These are phyloP conservation scores for Apiospora saccharicola DNA, from an alignment of 2,329 filamentous ascomycete genomes.

Conservation along the genomic window DNA sequence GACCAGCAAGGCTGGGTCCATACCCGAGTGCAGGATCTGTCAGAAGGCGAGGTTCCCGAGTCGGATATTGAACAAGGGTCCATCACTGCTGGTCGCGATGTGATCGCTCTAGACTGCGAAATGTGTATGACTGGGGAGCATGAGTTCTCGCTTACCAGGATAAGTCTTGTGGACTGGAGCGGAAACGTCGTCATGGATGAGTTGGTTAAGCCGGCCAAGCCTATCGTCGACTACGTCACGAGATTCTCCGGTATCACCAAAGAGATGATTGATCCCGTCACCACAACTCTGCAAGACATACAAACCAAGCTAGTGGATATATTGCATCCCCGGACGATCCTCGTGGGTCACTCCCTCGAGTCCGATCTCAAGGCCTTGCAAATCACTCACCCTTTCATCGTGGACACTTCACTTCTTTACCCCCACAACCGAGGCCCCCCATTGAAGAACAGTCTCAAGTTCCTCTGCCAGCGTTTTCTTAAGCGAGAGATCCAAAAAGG, in stretches of 20 bases:
- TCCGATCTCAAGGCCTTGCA: slow-evolving; percentile 85
- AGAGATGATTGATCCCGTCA: slow-evolving; percentile 81
- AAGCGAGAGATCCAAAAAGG: slow-evolving; percentile 87
- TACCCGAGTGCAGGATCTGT: slow-evolving; percentile 70
- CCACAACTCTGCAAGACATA: slow-evolving; percentile 83
- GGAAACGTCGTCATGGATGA: slow-evolving; percentile 85
- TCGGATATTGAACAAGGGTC: slow-evolving; percentile 79
- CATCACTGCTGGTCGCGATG: slow-evolving; percentile 79
- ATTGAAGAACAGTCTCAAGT: slow-evolving; percentile 90
- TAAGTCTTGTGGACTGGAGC: slow-evolving; percentile 88
- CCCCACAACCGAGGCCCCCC: slow-evolving; percentile 90
- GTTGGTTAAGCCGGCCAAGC: slow-evolving; percentile 86
- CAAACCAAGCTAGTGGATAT: slow-evolving; percentile 78
- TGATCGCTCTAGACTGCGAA: slow-evolving; percentile 91
- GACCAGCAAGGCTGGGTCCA: slow-evolving; percentile 82
- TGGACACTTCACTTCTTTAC: slow-evolving; percentile 90
- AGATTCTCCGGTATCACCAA: slow-evolving; percentile 91
- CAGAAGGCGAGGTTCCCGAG: slow-evolving; percentile 74
- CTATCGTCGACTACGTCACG: slow-evolving; percentile 94
- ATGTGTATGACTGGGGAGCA: slow-evolving; percentile 91
- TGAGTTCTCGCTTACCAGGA: slow-evolving; percentile 83
- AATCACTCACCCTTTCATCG: slow-evolving; percentile 88
- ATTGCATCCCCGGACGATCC: slow-evolving; percentile 74
- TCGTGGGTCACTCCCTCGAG: slow-evolving; percentile 83
- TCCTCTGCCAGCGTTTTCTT: slow-evolving; percentile 85